phyloP scores from a whole-genome alignment of 2,329 filamentous ascomycete species.

The Esteya vermicola region DNA sequence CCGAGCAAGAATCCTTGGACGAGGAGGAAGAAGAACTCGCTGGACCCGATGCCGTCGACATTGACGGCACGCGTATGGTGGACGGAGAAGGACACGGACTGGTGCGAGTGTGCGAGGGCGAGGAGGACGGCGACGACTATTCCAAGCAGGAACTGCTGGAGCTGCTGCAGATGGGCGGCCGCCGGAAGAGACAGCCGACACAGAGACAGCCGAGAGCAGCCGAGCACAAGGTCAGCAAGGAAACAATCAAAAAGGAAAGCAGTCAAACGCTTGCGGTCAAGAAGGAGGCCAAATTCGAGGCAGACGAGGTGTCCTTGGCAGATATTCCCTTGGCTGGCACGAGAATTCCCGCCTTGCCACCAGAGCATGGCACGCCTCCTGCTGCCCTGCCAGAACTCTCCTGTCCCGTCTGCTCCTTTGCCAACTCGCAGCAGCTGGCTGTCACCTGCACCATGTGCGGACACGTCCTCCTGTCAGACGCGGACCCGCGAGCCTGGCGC shows the following conservation, averaged over 20 bases:
- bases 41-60: conserved; percentile 43
- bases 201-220: background rate
- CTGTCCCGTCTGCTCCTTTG: conserved; percentile 55
- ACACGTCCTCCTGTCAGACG: conserved; percentile 47
- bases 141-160: conserved; percentile 53
- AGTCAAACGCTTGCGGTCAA: background rate
- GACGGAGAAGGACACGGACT: conserved; percentile 54
- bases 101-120: conserved; percentile 63
- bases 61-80: conserved; percentile 46
- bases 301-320: background rate
- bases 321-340: background rate
- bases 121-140: conserved; percentile 46
- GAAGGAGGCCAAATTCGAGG: background rate
- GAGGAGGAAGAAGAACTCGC: conserved; percentile 33
- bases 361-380: background rate
- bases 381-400: background rate
- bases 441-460: conserved; percentile 55
- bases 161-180: conserved; percentile 26
- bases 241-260: background rate
- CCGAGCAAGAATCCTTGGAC: conserved; percentile 26
- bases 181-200: background rate
- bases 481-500: conserved; percentile 45
- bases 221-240: background rate
- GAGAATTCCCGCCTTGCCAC: background rate
- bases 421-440: conserved; percentile 37